These are phyloP conservation scores for Tricholoma terreum DNA, from an alignment of 768 basidiomycete species.

Conservation along the genomic window DNA sequence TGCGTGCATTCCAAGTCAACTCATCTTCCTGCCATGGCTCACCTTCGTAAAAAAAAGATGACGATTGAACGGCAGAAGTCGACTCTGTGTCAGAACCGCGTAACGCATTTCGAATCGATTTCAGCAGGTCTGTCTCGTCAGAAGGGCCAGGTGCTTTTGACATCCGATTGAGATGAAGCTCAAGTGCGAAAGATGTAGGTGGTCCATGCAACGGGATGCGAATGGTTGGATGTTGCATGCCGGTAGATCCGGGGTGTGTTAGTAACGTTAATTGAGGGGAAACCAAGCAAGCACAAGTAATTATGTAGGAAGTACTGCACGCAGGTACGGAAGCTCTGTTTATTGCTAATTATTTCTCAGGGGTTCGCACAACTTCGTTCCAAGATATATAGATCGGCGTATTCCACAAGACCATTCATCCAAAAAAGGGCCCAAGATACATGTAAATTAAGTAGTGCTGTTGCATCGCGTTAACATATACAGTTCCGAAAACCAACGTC, in stretches of 20 bases:
- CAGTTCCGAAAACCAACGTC: neutral
- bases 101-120: constrained; percentile 57
- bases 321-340: too few species aligned
- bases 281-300: too few species aligned
- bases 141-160: constrained; percentile 16
- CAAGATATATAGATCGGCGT: constrained; percentile 1
- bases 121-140: constrained; percentile 37
- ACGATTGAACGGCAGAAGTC: constrained; percentile 39
- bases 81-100: constrained; percentile 49
- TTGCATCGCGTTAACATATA: constrained; percentile 1
- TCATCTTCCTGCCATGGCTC: constrained; percentile 56
- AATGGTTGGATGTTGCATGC: constrained; percentile 20
- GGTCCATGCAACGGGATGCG: constrained; percentile 41
- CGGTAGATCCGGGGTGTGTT: constrained; percentile 3
- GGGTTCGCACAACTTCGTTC: neutral
- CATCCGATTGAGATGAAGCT: constrained; percentile 33
- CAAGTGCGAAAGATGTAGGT: constrained; percentile 41
- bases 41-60: constrained; percentile 35
- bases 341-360: too few species aligned
- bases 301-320: too few species aligned
- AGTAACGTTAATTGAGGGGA: constrained; percentile 5
- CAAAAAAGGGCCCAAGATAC: constrained; percentile 4
- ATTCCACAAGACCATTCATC: neutral
- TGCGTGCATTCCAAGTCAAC: constrained; percentile 64
- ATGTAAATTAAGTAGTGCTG: neutral